These are phyloP conservation scores for Atractiella rhizophila DNA, from an alignment of 768 basidiomycete species.

Conservation along the genomic window DNA sequence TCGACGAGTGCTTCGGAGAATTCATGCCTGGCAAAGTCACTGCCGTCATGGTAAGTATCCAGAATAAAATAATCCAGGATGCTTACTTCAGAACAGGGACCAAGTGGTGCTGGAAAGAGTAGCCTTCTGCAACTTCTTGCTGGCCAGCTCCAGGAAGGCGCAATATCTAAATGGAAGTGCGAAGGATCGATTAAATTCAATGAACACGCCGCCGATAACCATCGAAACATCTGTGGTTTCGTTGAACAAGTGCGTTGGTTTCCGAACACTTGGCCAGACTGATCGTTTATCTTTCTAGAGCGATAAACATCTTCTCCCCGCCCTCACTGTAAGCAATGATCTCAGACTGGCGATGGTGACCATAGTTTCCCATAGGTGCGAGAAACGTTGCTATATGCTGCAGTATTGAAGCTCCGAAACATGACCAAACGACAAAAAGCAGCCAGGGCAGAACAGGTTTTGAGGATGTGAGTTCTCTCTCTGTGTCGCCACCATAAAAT, in stretches of 20 bases:
- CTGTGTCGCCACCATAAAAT: too few species aligned
- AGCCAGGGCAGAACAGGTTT: conserved; percentile 29
- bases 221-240: conserved; percentile 18
- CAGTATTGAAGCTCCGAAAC: conserved; percentile 22
- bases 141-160: conserved; percentile 18
- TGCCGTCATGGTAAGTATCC: conserved; percentile 23
- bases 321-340: conserved; percentile 16
- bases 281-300: conserved; percentile 10
- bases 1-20: conserved; percentile 18
- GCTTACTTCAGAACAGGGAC: conserved; percentile 6
- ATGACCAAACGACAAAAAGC: conserved; percentile 21
- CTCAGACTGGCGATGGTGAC: conserved; percentile 6
- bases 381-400: conserved; percentile 24
- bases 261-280: background rate
- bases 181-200: conserved; percentile 21
- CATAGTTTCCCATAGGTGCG: conserved; percentile 10
- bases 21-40: conserved; percentile 24
- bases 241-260: conserved; percentile 20
- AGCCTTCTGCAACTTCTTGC: conserved; percentile 24
- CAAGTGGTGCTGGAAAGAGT: conserved; percentile 20
- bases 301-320: conserved; percentile 24
- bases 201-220: conserved; percentile 12
- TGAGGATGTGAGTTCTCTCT: too few species aligned
- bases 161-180: conserved; percentile 19
- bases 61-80: background rate